Conservation (phyloP, 2,329 filamentous ascomycete species). For the Fusarium sp. region DNA sequence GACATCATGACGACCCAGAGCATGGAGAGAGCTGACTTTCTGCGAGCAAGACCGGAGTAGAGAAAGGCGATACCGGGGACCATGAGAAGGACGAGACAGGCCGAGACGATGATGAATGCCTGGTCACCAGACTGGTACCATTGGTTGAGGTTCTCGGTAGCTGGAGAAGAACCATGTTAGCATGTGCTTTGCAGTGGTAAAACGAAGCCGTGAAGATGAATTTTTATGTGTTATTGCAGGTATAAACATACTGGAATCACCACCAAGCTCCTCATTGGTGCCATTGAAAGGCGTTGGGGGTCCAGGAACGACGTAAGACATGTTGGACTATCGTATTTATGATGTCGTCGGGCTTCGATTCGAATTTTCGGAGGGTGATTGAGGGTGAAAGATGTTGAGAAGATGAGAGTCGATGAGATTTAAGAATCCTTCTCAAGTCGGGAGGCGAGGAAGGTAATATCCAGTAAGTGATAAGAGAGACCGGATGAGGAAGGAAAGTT, state of each 20-base stretch:
- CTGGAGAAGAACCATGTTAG: constrained; percentile 57
- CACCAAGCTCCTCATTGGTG: constrained; percentile 72
- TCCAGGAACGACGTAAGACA: constrained; percentile 71
- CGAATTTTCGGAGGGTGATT: constrained; percentile 11
- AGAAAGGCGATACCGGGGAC: constrained; percentile 96
- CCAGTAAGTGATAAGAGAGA: constrained; percentile 13
- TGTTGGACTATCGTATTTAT: constrained; percentile 47
- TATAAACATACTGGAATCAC: constrained; percentile 76
- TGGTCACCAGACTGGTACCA: constrained; percentile 93
- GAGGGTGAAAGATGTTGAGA: neutral
- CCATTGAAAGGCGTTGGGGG: constrained; percentile 71
- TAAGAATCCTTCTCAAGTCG: constrained; percentile 9
- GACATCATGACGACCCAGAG: constrained; percentile 98
- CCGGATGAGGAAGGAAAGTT: constrained; percentile 25
- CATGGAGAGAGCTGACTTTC: constrained; percentile 96
- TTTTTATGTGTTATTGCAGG: constrained; percentile 1
- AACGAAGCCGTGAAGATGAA: neutral
- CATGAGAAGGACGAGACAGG: constrained; percentile 97
- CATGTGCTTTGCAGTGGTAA: neutral
- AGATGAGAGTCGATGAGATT: constrained; percentile 5
- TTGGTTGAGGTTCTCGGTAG: constrained; percentile 89
- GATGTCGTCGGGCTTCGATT: constrained; percentile 19
- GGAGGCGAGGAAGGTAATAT: constrained; percentile 6
- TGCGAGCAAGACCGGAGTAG: constrained; percentile 95
- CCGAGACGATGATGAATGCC: constrained; percentile 89